Conservation (phyloP, 2,329 filamentous ascomycete species). For the Chaetoscypha palmicola region DNA sequence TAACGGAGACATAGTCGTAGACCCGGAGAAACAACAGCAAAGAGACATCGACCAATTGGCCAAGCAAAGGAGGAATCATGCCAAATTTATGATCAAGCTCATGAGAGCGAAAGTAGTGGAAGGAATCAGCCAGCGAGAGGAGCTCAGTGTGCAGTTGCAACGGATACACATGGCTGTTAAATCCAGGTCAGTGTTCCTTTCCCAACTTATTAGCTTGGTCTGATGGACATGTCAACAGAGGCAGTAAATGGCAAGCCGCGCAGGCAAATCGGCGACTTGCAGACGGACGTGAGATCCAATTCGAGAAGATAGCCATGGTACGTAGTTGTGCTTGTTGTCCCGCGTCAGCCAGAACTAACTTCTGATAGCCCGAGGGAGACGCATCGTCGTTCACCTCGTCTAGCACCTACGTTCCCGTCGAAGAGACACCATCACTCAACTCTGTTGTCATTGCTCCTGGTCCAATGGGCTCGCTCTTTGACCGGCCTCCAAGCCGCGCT, state of each 20-base stretch:
- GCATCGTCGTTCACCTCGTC: neutral
- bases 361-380: neutral
- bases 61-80: constrained; percentile 15
- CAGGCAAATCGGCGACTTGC: neutral
- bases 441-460: neutral
- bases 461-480: neutral
- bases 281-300: neutral
- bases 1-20: neutral
- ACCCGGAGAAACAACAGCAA: constrained; percentile 8
- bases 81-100: constrained; percentile 16
- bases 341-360: neutral
- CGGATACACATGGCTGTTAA: constrained; percentile 12
- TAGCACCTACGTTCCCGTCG: neutral
- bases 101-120: constrained; percentile 18
- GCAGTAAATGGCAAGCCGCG: neutral
- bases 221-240: too few species aligned
- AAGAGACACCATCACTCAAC: constrained; percentile 1
- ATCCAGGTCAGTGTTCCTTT: neutral
- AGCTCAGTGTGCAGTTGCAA: constrained; percentile 15
- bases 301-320: neutral
- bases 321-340: too few species aligned
- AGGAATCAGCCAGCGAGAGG: constrained; percentile 14
- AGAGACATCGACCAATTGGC: constrained; percentile 7
- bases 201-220: too few species aligned
- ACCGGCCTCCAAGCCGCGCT: neutral